Evolutionary conservation across 345 rosid species (phyloP).

Genomic region (Eucalyptus polybractea): DNA sequence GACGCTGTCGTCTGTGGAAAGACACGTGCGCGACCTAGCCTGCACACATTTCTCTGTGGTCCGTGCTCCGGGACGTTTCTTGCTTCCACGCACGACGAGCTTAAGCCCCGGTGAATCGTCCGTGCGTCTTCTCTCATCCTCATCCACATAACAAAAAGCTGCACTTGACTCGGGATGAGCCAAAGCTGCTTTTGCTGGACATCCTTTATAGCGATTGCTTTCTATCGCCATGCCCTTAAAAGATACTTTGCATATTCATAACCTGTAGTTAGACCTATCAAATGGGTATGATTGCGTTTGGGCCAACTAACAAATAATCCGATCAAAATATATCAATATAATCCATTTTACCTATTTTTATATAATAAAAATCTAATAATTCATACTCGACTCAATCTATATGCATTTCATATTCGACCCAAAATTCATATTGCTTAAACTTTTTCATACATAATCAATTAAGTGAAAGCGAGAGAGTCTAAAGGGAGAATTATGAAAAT

Average conservation of each 20-base stretch:
- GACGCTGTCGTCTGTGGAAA: not conserved
- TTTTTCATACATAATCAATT: too few species aligned
- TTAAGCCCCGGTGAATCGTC: not conserved
- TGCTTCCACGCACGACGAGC: not conserved
- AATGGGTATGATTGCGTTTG: rapidly evolving
- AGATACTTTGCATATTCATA: not conserved
- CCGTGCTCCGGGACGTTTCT: not conserved
- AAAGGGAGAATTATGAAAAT: too few species aligned
- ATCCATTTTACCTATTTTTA: too few species aligned
- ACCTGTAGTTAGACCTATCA: too few species aligned
- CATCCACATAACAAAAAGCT: not conserved
- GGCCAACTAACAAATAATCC: rapidly evolving
- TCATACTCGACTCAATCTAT: too few species aligned
- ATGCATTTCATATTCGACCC: too few species aligned
- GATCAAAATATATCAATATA: too few species aligned
- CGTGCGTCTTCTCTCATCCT: not conserved
- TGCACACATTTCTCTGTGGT: not conserved
- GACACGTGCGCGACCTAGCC: not conserved
- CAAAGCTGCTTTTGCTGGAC: not conserved
- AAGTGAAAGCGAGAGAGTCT: too few species aligned
- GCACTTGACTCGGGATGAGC: not conserved
- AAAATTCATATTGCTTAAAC: too few species aligned
- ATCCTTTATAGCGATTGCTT: not conserved
- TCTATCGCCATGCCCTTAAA: not conserved
- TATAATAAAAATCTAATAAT: rapidly evolving